Base-by-base conservation (phyloP, 345 rosid genomes). In the Chamaenerion angustifolium region DNA sequence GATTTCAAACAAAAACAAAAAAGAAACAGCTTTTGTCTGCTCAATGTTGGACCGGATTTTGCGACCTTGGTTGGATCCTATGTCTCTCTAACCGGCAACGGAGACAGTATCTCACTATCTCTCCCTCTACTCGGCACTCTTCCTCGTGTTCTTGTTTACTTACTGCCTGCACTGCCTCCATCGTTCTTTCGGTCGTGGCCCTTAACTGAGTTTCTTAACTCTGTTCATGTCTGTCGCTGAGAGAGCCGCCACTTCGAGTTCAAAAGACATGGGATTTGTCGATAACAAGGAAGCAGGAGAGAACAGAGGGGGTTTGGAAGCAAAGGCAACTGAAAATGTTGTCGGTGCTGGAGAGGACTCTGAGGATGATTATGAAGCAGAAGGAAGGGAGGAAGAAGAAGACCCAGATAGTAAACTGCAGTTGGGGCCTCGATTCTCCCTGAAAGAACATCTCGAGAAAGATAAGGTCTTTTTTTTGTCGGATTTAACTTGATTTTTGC, bases 371-470 rank as follows among this genome's bases (percentile, higher is more conserved):
- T 46, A 17, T 43, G 52, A 46, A 12, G 47, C 47, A 16, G 46
- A 3, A 31, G 37, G 37, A 31, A 31, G 51, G 16, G 58, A 6
- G 10, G 60, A 49, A 10, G 61, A 56, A 3, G 61, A 49, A 19
- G 61, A 62, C 13, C 13, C 12, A 5, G 61, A 2, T 51, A 49
- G 44, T 23, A 62, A 56, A 60, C 13, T 56, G 18, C 51, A 50
- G 41, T 45, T 62, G 51, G 66, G 66, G 21, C 66, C 66, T 49
- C 66, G 51, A 45, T 16, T 43, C 50, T 46, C 66, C 41, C 49
- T 62, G 45, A 62, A 45, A 31, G 52, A 62, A 46, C 61, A 62
- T 14, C 47, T 62, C 46, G 66, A 62, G 54, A 62, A 62, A 53
- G 66, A 62, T 52, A 62, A 62, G 66, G 66, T 62, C n/a, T n/a